These are phyloP conservation scores for Plasmodium ovale DNA, from an alignment of 169 alveolate species.

Conservation along the genomic window DNA sequence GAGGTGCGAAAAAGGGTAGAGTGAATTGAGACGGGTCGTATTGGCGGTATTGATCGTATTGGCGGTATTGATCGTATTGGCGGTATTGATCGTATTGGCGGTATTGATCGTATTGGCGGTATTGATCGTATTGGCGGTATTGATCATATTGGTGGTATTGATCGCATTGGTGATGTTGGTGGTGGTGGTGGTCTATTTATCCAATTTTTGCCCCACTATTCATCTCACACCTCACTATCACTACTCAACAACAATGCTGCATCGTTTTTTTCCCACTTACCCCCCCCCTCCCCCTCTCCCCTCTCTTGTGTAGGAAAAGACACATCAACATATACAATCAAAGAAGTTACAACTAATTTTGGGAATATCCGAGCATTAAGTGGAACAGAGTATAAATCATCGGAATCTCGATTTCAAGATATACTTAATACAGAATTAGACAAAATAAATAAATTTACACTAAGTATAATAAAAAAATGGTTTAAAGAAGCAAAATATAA, in stretches of 20 bases:
- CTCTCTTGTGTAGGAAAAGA: conserved; percentile 67
- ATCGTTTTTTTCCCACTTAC: not conserved
- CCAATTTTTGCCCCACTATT: not conserved
- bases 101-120: too few species aligned
- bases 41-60: too few species aligned
- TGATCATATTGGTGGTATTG: too few species aligned
- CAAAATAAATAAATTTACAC: conserved; percentile 81
- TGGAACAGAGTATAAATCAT: conserved; percentile 83
- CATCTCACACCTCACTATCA: not conserved
- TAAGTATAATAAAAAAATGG: conserved; percentile 23
- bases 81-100: too few species aligned
- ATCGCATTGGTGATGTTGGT: too few species aligned
- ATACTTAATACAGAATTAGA: conserved; percentile 83
- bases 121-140: too few species aligned
- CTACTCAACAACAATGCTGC: too few species aligned
- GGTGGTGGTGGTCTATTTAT: too few species aligned
- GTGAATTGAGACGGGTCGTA: too few species aligned
- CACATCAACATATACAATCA: conserved; percentile 81
- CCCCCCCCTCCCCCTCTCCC: not conserved
- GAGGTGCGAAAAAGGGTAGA: too few species aligned
- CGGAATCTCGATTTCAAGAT: conserved; percentile 86
- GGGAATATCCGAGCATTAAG: conserved; percentile 82
- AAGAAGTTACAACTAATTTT: conserved; percentile 82
- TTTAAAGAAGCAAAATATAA: not conserved
- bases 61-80: too few species aligned